Evolutionary conservation across 805 yeast species (phyloP).

Genomic region (Candida chilensis): DNA sequence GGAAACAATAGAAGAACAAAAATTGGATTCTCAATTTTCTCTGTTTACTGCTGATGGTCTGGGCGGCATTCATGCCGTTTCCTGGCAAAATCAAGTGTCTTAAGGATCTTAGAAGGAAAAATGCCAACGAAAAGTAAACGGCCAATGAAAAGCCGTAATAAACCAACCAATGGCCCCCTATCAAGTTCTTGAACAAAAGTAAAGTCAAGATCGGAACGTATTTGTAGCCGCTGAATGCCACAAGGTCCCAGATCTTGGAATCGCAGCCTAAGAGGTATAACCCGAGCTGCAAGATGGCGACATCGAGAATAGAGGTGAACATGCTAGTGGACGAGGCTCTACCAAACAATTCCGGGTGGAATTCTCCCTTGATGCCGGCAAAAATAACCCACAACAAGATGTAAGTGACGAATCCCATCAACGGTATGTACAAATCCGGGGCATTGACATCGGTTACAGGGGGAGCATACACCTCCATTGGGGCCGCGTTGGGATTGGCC

Average conservation of each 20-base stretch:
- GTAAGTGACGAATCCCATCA: slow-evolving; percentile 88
- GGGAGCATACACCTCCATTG: slow-evolving; percentile 42
- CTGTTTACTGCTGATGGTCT: slow-evolving; percentile 55
- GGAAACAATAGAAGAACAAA: slow-evolving; percentile 74
- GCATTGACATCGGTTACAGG: slow-evolving; percentile 88
- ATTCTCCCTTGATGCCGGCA: slow-evolving; percentile 80
- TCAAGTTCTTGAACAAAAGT: slow-evolving; percentile 40
- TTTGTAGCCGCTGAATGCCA: slow-evolving; percentile 90
- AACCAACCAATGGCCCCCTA: slow-evolving; percentile 18
- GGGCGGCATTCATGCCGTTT: slow-evolving; percentile 41
- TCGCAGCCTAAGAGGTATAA: slow-evolving; percentile 70
- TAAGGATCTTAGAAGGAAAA: slow-evolving; percentile 61
- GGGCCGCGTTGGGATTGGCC: slow-evolving; percentile 14
- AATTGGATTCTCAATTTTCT: slow-evolving; percentile 81
- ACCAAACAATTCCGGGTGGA: slow-evolving; percentile 90
- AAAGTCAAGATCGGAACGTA: slow-evolving; percentile 71
- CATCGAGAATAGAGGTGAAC: slow-evolving; percentile 74
- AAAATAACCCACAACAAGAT: slow-evolving; percentile 75
- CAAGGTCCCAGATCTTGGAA: slow-evolving; percentile 71
- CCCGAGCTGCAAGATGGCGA: slow-evolving; percentile 68
- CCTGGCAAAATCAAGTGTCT: slow-evolving; percentile 57
- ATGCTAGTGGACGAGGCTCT: slow-evolving; percentile 78
- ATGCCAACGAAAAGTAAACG: slow-evolving; percentile 35
- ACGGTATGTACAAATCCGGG: slow-evolving; percentile 92
- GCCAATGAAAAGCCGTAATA: slow-evolving; percentile 22